Base-by-base conservation (phyloP, 2,329 filamentous ascomycete species). In the Fusarium torreyae region DNA sequence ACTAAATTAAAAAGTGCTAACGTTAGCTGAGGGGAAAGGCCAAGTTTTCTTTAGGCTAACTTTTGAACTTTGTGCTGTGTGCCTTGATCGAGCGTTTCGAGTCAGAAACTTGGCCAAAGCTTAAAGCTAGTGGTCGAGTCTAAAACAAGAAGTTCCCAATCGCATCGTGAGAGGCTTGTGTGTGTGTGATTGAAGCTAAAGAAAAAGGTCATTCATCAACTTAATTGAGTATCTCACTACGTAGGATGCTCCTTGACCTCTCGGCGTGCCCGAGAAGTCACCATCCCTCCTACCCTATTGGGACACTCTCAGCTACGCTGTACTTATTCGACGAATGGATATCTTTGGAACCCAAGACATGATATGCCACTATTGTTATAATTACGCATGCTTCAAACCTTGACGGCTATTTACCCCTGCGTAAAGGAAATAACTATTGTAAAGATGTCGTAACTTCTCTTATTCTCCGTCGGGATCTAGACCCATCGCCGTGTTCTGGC, bases 1-100 rank as follows among this genome's bases (percentile, higher is more conserved):
- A 45, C 69, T 72, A 68, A 52, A 31, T 31, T 31, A 31, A 61
- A 44, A 46, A 45, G 13, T 39, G 33, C 51, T 59, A 57, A 43
- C 36, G 33, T 65, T 65, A 65, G 40, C 40, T 42, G 15, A 45
- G 22, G 26, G 28, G 28, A 13, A 28, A 31, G 28, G 10, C 28
- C 28, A 31, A 31, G 28, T 31, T 31, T 31, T 31, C 28, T 31
- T 31, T 31, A 31, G 28, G 28, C 13, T 31, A 31, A 13, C 28
- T 31, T 31, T 31, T 31, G 28, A 36, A 28, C 17, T 45, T 38
- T 38, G 33, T 40, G 28, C 28, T 45, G 24, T 33, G 28, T 60
- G 42, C 38, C 34, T 38, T 33, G 31, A 31, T 46, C 28, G 22
- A 56, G 52, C 48, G 38, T 34, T 31, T 50, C 22, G 38, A 52